Conservation (phyloP, 306 rosid species). For the Arachis stenosperma region DNA sequence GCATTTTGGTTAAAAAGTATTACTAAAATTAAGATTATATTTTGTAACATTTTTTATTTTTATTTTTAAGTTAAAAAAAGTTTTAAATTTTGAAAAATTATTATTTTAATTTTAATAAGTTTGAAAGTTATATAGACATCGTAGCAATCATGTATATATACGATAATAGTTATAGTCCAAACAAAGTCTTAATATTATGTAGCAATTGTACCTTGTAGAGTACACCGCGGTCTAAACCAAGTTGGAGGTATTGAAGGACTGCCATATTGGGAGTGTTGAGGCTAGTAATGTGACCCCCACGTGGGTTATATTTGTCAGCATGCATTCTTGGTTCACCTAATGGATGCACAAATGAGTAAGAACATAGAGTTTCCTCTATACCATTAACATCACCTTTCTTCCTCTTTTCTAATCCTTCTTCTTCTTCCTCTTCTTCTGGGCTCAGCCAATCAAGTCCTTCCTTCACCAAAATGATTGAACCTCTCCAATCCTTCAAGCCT, state of each 20-base stretch:
- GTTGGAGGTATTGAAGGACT: constrained; percentile 1
- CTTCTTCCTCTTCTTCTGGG: neutral
- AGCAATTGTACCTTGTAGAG: neutral
- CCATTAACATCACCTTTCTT: neutral
- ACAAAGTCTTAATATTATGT: too few relatives aligned
- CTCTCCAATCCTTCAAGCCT: constrained; percentile 4
- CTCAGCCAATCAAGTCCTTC: neutral
- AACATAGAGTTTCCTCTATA: constrained; percentile 11
- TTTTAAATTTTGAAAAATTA: too few relatives aligned
- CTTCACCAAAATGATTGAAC: constrained; percentile 15
- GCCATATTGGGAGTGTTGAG: constrained; percentile 20
- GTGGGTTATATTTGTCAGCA: constrained; percentile 10
- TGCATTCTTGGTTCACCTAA: constrained; percentile 16
- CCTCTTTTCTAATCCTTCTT: neutral
- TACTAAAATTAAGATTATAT: too few relatives aligned
- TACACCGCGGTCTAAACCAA: neutral
- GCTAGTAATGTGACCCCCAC: constrained; percentile 17
- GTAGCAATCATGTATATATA: too few relatives aligned
- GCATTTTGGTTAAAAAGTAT: neutral
- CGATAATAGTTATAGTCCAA: too few relatives aligned
- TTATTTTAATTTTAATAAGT: too few relatives aligned
- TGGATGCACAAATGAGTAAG: constrained; percentile 1
- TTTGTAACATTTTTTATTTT: too few relatives aligned
- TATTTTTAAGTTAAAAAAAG: too few relatives aligned
- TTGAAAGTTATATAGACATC: too few relatives aligned